Base-by-base conservation (phyloP, 768 basidiomycete genomes). In the Amanita rubescens region DNA sequence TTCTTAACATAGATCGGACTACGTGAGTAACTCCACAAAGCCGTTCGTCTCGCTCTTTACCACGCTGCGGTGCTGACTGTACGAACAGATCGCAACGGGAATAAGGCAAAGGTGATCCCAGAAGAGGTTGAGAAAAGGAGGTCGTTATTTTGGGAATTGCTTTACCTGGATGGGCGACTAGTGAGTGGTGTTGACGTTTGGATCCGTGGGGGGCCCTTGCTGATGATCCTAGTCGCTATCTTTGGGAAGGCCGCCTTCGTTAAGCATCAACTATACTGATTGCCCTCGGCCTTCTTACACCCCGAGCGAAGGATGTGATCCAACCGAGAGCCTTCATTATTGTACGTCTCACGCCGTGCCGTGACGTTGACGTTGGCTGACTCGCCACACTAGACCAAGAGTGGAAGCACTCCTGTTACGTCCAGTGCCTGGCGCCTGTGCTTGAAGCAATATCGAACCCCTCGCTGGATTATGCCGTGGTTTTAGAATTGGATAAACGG, bases 61-160 rank as follows among this genome's bases (percentile, higher is more conserved):
- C 9, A 35, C 32, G 15, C 19, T 12, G 27, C 41, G 55, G 49
- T 56, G 14, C 32, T 53, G 24, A 44, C 55, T 51, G 12, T 50
- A 35, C 27, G 43, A 19, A 24, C 61, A 86, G 84, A 85, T 70
- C 81, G 84, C 35, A 82, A 83, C 66, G 72, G 77, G 27, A 78
- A 78, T 42, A 77, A 80, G 60, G 78, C 78, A 48, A 84, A 85
- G 62, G 75, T 85, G 45, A 83, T 83, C 39, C 82, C 81, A 20
- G 82, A 86, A 61, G 85, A 85, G 63, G 75, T 82, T 1, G 84
- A 87, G 58, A 82, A 80, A 64, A 76, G 84, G 56, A 73, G 82
- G 57, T 79, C 80, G 58, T 70, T 87, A 49, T 82, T 83, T 62
- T 87, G 84, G 84, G 84, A 86, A 60, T 68, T 87, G 51, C 69